Percentiles rank a stretch among this genome's conserved stretches.
Evolutionary conservation across 257 asterid species (phyloP).

Genomic region (Nicotiana undulata): DNA sequence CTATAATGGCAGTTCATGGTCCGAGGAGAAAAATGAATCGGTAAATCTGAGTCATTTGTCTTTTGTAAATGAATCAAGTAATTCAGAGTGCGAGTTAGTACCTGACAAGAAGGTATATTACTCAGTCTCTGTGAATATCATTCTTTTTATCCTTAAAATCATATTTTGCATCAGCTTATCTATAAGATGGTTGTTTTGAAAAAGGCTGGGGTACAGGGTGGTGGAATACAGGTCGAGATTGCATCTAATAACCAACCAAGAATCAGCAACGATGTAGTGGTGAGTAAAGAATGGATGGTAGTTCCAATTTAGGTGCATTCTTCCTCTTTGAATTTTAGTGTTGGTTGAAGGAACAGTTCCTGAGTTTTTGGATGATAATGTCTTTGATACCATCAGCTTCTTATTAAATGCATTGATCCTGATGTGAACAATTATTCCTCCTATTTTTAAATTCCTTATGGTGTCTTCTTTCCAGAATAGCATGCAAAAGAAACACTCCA

Average conservation of each 20-base stretch:
- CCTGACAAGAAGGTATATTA: conserved; percentile 35
- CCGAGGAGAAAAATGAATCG: conserved; percentile 30
- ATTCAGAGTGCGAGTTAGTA: conserved; percentile 27
- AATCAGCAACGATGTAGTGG: conserved; percentile 28
- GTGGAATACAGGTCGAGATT: conserved; percentile 17
- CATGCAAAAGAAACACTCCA: conserved; percentile 36
- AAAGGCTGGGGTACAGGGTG: conserved; percentile 16
- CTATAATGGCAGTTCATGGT: conserved; percentile 36
- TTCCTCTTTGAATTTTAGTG: neutral
- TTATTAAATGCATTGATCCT: neutral
- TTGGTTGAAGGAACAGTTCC: neutral
- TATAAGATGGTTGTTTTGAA: conserved; percentile 3
- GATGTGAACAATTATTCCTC: neutral
- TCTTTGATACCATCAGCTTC: neutral
- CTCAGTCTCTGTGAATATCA: neutral
- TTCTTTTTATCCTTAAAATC: neutral
- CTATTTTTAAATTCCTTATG: neutral
- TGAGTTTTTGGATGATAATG: neutral
- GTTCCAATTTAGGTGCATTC: neutral
- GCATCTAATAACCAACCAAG: conserved; percentile 16
- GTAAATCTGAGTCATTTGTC: conserved; percentile 25
- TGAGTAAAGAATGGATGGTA: conserved; percentile 9
- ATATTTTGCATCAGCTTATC: conserved; percentile 3
- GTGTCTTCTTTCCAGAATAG: conserved; percentile 36
- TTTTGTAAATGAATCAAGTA: conserved; percentile 30